Conservation (phyloP, 495 filamentous ascomycete genomes). For the Penicillium odoratum region DNA sequence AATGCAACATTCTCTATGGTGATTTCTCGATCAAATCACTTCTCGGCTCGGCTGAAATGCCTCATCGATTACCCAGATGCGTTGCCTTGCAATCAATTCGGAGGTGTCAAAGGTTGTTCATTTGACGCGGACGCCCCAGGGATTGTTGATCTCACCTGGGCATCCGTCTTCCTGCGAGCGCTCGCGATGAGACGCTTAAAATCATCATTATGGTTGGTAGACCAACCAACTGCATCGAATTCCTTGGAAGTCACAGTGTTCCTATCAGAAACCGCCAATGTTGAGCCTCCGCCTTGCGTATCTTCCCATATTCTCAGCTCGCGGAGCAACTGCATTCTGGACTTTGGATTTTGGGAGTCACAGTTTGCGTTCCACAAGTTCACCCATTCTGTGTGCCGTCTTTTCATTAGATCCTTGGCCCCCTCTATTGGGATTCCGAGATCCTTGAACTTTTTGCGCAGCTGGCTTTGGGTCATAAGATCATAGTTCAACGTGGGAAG, state of each 20-base stretch:
- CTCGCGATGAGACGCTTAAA: slow-evolving; percentile 75
- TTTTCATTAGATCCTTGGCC: slow-evolving; percentile 63
- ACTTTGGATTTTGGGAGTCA: slow-evolving; percentile 71
- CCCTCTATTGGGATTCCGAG: slow-evolving; percentile 78
- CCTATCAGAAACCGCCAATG: slow-evolving; percentile 20
- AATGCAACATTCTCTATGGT: neutral
- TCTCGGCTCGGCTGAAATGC: neutral
- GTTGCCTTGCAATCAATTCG: neutral
- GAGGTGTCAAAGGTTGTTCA: slow-evolving; percentile 1
- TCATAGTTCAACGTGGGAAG: slow-evolving; percentile 79
- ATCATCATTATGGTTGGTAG: slow-evolving; percentile 63
- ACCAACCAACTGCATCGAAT: slow-evolving; percentile 80
- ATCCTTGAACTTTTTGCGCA: slow-evolving; percentile 79
- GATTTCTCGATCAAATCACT: neutral
- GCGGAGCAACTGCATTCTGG: slow-evolving; percentile 66
- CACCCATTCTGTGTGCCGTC: slow-evolving; percentile 88
- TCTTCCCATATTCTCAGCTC: slow-evolving; percentile 85
- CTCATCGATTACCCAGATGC: neutral
- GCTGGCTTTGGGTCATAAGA: slow-evolving; percentile 69
- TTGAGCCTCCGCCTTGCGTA: slow-evolving; percentile 56
- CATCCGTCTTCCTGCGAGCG: slow-evolving; percentile 53
- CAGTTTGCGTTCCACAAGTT: slow-evolving; percentile 97
- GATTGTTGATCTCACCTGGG: slow-evolving; percentile 30
- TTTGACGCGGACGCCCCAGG: slow-evolving; percentile 20
- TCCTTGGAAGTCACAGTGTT: slow-evolving; percentile 69